Evolutionary conservation across 768 basidiomycete genomes (phyloP).

Genomic region (Pleurotus sapidus): DNA sequence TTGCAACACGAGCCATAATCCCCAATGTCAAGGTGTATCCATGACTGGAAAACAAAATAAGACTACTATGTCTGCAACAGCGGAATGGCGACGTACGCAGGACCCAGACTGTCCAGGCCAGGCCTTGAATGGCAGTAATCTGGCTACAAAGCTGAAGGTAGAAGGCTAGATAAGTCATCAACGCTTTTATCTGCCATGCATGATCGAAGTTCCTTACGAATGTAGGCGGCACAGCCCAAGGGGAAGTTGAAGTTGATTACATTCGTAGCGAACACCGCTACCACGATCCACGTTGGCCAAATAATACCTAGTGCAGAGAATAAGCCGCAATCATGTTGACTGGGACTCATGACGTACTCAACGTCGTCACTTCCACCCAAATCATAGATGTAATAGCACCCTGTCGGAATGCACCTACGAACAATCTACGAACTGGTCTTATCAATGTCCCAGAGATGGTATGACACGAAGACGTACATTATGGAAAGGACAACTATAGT

Average conservation of each 20-base stretch:
- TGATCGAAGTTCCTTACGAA: neutral
- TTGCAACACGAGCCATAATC: neutral
- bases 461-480: neutral
- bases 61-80: neutral
- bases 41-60: too few relatives aligned
- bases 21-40: neutral
- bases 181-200: neutral
- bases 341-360: neutral
- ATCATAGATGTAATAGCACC: constrained; percentile 3
- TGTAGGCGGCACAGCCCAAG: neutral
- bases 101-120: neutral
- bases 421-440: neutral
- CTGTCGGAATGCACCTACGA: neutral
- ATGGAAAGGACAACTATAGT: neutral
- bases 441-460: neutral
- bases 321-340: neutral
- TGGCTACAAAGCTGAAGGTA: neutral
- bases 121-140: neutral
- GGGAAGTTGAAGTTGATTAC: neutral
- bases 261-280: neutral
- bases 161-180: neutral
- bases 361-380: neutral
- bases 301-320: neutral
- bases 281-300: neutral
- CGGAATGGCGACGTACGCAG: neutral